These are phyloP conservation scores for Ilyonectria mors-panacis DNA, from an alignment of 2,329 filamentous ascomycete species.

Conservation along the genomic window DNA sequence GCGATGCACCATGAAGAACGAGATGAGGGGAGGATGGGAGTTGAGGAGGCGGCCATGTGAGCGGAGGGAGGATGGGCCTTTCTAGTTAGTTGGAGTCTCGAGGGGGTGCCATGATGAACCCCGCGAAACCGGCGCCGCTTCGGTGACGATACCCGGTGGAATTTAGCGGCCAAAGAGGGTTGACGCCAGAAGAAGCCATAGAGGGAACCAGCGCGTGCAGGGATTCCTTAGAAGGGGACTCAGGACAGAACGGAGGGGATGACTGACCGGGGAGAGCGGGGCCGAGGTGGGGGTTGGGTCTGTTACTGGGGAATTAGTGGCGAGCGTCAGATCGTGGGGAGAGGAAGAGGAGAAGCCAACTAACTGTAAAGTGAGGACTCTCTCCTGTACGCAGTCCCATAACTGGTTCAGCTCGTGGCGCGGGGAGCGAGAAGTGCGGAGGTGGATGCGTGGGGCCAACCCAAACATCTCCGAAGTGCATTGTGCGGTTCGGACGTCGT, in stretches of 20 bases:
- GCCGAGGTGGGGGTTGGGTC: slow-evolving; percentile 21
- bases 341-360: too few relatives aligned
- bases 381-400: too few relatives aligned
- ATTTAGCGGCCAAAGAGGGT: slow-evolving; percentile 7
- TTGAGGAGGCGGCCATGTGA: slow-evolving; percentile 10
- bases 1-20: not conserved
- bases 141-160: slow-evolving; percentile 16
- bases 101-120: slow-evolving; percentile 19
- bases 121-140: slow-evolving; percentile 19
- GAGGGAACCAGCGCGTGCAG: not conserved
- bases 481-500: not conserved
- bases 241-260: not conserved
- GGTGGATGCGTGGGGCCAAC: not conserved
- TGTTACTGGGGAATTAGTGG: not conserved
- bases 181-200: not conserved
- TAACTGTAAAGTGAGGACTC: too few relatives aligned
- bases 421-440: not conserved
- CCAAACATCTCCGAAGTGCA: not conserved
- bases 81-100: slow-evolving; percentile 11
- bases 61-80: slow-evolving; percentile 9
- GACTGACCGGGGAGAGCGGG: slow-evolving; percentile 17
- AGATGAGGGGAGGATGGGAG: not conserved
- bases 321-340: too few relatives aligned
- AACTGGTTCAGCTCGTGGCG: not conserved
- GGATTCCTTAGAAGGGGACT: not conserved